Conservation (phyloP, 805 yeast genomes). For the Myxozyma sirexii region DNA sequence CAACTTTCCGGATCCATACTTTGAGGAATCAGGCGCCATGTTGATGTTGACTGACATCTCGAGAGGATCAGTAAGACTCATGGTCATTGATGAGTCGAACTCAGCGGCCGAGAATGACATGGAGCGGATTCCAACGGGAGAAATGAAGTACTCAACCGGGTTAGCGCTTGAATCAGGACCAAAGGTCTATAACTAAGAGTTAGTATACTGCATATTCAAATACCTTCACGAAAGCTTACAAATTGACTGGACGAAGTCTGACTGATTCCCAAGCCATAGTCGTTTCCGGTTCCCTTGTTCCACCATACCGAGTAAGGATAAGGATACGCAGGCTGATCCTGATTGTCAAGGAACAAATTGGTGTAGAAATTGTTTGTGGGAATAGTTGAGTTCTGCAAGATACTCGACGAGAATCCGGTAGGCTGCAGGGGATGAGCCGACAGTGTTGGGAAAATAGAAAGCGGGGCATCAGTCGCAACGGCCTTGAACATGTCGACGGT, state of each 20-base stretch:
- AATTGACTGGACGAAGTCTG: constrained; percentile 54
- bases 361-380: constrained; percentile 79
- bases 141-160: constrained; percentile 52
- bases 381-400: constrained; percentile 48
- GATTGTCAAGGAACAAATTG: constrained; percentile 61
- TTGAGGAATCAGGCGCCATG: constrained; percentile 22
- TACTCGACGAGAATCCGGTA: constrained; percentile 2
- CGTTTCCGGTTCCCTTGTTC: constrained; percentile 51
- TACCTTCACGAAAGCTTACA: constrained; percentile 47
- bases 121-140: constrained; percentile 60
- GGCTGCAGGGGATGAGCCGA: constrained; percentile 30
- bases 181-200: constrained; percentile 6
- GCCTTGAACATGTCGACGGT: constrained; percentile 25
- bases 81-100: constrained; percentile 46
- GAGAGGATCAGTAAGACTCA: constrained; percentile 19
- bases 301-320: constrained; percentile 71
- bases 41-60: constrained; percentile 36
- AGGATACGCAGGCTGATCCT: constrained; percentile 58
- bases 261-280: constrained; percentile 57
- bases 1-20: neutral
- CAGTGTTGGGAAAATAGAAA: constrained; percentile 11
- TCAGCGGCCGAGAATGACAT: constrained; percentile 58
- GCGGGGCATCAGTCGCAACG: constrained; percentile 25
- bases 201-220: too few species aligned
- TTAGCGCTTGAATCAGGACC: constrained; percentile 51